Evolutionary conservation across 169 alveolate species (phyloP).

Genomic region (Cryptosporidium muris): DNA sequence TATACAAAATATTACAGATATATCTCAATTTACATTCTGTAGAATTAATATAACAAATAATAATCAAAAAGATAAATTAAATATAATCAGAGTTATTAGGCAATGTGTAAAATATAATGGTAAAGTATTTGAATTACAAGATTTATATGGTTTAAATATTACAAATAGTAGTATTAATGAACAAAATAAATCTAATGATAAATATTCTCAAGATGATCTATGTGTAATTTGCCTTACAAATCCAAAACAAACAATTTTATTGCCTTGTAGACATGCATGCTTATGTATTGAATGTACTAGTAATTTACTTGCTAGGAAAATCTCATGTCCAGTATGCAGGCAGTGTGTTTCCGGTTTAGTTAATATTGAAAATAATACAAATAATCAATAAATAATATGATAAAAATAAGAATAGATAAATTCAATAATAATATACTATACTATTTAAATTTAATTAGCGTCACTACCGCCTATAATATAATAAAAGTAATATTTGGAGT

Average conservation of each 20-base stretch:
- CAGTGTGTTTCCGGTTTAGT: constrained; percentile 17
- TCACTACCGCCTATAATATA: background rate
- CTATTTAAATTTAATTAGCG: background rate
- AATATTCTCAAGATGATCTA: constrained; percentile 12
- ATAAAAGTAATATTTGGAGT: background rate
- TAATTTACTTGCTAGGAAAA: constrained; percentile 8
- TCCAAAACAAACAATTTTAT: constrained; percentile 25
- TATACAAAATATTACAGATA: background rate
- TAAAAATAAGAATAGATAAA: background rate
- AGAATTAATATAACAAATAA: background rate
- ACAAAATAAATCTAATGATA: background rate
- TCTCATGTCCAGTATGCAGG: constrained; percentile 55
- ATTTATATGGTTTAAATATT: constrained; percentile 30
- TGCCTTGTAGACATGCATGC: constrained; percentile 69
- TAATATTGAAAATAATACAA: constrained; percentile 37
- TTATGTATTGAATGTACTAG: constrained; percentile 41
- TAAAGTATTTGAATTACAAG: constrained; percentile 38
- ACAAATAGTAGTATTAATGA: background rate
- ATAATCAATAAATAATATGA: background rate
- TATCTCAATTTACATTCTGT: constrained; percentile 47
- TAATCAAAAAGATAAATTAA: background rate
- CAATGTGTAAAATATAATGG: constrained; percentile 67
- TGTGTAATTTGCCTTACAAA: constrained; percentile 59
- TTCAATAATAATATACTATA: background rate
- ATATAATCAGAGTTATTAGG: constrained; percentile 15